phyloP scores from a whole-genome alignment of 73 alveolate species.

The Paramecium sonneborni region DNA sequence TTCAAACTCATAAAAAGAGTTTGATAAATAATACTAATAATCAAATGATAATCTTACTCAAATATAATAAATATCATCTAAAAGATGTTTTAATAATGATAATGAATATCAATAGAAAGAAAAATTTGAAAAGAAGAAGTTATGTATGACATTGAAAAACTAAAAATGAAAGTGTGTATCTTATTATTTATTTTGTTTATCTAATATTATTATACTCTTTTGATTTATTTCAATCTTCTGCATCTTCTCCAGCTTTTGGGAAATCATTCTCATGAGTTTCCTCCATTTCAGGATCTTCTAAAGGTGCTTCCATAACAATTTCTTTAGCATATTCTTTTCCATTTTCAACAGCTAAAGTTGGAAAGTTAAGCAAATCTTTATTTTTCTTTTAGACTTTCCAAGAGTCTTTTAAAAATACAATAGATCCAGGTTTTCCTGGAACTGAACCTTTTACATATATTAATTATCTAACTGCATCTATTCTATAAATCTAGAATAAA shows the following conservation, averaged over 20 bases:
- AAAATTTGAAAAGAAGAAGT: not conserved
- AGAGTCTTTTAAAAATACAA: conserved; percentile 77
- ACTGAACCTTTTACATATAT: conserved; percentile 82
- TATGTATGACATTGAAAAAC: not conserved
- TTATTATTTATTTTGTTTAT: not conserved
- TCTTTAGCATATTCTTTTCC: conserved; percentile 64
- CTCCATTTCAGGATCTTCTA: conserved; percentile 65
- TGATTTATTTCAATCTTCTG: conserved; percentile 24
- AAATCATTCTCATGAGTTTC: conserved; percentile 71
- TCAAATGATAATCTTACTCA: too few relatives aligned
- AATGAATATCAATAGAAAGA: not conserved
- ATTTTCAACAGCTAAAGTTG: conserved; percentile 69
- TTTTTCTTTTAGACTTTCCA: conserved; percentile 68
- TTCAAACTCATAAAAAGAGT: not conserved
- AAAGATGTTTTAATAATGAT: not conserved
- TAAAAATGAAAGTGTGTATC: not conserved
- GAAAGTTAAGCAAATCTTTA: conserved; percentile 70
- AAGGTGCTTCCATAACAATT: conserved; percentile 67
- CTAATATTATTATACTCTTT: not conserved
- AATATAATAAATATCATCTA: too few relatives aligned
- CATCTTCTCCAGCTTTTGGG: conserved; percentile 53
- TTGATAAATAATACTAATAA: too few relatives aligned
- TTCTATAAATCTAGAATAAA: conserved; percentile 66
- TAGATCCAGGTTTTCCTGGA: conserved; percentile 85
- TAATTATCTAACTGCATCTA: conserved; percentile 80